phyloP scores from a whole-genome alignment of 2,329 filamentous ascomycete genomes.

The Xylariaceae sp. region DNA sequence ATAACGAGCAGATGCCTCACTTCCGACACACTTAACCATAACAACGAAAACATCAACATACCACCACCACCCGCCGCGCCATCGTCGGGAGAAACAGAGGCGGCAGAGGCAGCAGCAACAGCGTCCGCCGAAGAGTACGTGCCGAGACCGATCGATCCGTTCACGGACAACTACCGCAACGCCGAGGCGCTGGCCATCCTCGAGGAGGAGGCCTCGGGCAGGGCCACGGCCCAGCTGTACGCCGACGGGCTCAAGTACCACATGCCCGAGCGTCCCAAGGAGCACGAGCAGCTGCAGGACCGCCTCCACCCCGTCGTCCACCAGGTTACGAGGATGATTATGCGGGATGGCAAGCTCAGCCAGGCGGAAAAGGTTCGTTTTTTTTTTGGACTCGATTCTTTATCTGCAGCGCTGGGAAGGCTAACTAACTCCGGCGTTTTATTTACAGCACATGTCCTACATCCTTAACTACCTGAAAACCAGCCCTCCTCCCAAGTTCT shows the following conservation, averaged over 20 bases:
- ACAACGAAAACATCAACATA: constrained; percentile 8
- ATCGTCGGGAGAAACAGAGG: constrained; percentile 1
- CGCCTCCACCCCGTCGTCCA: constrained; percentile 80
- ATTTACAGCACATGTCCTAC: constrained; percentile 68
- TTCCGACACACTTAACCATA: constrained; percentile 17
- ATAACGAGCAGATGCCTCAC: constrained; percentile 21
- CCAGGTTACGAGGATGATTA: constrained; percentile 85
- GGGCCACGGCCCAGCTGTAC: constrained; percentile 25
- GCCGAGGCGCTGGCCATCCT: constrained; percentile 25
- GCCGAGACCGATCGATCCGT: constrained; percentile 18
- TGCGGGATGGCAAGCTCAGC: constrained; percentile 86
- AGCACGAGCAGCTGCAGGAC: constrained; percentile 59
- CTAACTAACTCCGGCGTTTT: neutral
- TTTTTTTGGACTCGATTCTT: neutral
- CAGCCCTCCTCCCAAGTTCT: constrained; percentile 70
- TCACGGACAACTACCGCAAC: constrained; percentile 28
- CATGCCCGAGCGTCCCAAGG: constrained; percentile 55
- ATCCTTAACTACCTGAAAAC: constrained; percentile 84
- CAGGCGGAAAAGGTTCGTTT: constrained; percentile 71
- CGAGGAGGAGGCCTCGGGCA: constrained; percentile 26
- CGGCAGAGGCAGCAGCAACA: neutral
- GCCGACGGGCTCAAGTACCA: constrained; percentile 70
- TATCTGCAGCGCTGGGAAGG: constrained; percentile 9
- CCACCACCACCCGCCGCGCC: constrained; percentile 6
- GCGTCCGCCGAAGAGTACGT: too few species aligned